phyloP scores from a whole-genome alignment of 2,329 filamentous ascomycete genomes.

The Colletotrichum sansevieriae region DNA sequence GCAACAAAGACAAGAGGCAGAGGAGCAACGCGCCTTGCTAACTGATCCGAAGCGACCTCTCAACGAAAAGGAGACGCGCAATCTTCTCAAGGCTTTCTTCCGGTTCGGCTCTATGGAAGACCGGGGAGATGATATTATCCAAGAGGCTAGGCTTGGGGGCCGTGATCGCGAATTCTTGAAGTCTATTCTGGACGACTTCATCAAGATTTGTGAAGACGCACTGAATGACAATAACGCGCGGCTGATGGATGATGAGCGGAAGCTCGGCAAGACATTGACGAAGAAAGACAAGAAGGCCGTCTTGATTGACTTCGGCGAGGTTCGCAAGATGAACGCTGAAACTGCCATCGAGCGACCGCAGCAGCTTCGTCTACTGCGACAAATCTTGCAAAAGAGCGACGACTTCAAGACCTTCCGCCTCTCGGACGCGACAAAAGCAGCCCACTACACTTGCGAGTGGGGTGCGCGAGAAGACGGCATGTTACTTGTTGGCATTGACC shows the following conservation, averaged over 20 bases:
- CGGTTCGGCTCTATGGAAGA: constrained; percentile 93
- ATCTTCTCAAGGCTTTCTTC: constrained; percentile 90
- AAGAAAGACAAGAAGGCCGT: constrained; percentile 99
- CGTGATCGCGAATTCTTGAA: constrained; percentile 86
- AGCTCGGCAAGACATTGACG: constrained; percentile 83
- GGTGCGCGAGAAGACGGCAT: constrained; percentile 95
- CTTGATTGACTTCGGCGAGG: constrained; percentile 91
- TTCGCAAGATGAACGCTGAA: constrained; percentile 96
- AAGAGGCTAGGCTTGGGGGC: constrained; percentile 85
- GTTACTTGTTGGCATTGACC: constrained; percentile 92
- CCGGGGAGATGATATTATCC: constrained; percentile 86
- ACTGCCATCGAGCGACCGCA: constrained; percentile 92
- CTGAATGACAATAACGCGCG: constrained; percentile 77
- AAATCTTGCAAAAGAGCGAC: constrained; percentile 74
- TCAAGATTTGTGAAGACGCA: constrained; percentile 68
- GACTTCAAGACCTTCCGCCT: constrained; percentile 88
- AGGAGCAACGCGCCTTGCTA: constrained; percentile 79
- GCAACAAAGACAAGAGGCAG: constrained; percentile 78
- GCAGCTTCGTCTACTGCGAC: constrained; percentile 86
- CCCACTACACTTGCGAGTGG: constrained; percentile 93
- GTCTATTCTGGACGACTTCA: constrained; percentile 81
- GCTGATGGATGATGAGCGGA: constrained; percentile 85
- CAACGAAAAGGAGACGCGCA: constrained; percentile 91
- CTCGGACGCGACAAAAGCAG: constrained; percentile 90
- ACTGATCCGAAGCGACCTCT: constrained; percentile 90